Evolutionary conservation across 148 eudicot species (phyloP), one percentile per base, ranked within the genome.

Genomic region (Beta vulgaris): DNA sequence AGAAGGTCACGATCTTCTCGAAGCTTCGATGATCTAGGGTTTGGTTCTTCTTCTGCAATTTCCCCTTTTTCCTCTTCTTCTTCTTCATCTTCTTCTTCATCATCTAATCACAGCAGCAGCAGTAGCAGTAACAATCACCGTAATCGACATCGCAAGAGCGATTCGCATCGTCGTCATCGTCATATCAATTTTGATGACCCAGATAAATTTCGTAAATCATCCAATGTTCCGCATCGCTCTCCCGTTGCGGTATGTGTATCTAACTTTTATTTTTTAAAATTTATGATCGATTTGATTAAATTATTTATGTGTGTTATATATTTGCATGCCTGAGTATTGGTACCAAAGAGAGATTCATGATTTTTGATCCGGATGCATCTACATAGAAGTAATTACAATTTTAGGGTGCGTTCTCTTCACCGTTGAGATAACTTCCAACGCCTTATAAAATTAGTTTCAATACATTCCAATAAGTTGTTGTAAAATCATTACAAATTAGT

Each of bases 1-100:
- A 49, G 92, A 81, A 73, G 93, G 77, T 73, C 84, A 37, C 89
- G 97, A 37, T 67, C 77, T 67, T 82, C 84, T 69, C 80, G 91
- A n/a, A 81, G 65, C 78, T 59, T 72, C 73, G 54, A 72, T 63
- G 81, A 86, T 49, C 73, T 75, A 76, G 81, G 72, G 46, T 39
- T 74, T 23, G 58, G 53, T 62, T 62, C 81, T 59, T 62, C 81
- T 58, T 26, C 72, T 71, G 69, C 51, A n/a, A 21, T 55, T 23
- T 57, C 75, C 62, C 46, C 54, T 28, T 66, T 81, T 73, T 73
- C 74, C 67, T 68, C 78, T 60, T 62, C 76, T 32, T 51, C 79
- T 34, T 51, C 82, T 39, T 48, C 75, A n/a, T 49, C 77, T 31
- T 13, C 69, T 7, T 7, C 78, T 0, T 3, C 78, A 6, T 48